Evolutionary conservation across 73 alveolate genomes (phyloP).

Genomic region (Paramecium tetraurelia): DNA sequence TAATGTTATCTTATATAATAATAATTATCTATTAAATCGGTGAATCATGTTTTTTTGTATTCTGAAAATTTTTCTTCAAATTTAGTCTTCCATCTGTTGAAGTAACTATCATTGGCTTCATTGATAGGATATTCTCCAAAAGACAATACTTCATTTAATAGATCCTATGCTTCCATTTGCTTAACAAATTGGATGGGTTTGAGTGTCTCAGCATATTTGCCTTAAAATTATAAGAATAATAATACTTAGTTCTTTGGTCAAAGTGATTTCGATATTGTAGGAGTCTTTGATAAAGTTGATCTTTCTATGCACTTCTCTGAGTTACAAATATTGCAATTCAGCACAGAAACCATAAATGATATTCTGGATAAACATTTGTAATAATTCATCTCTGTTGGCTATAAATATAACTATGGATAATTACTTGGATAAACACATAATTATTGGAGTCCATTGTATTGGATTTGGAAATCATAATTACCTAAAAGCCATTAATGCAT

Average conservation of each 20-base stretch:
- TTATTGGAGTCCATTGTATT: neutral
- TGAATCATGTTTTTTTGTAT: neutral
- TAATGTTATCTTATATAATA: neutral
- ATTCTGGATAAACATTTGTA: neutral
- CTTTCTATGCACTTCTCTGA: neutral
- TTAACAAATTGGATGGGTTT: neutral
- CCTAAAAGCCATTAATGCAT: neutral
- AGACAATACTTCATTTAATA: neutral
- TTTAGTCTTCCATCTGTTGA: neutral
- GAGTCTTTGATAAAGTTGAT: slow-evolving; percentile 21
- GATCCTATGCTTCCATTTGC: neutral
- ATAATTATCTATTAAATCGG: neutral
- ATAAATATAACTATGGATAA: neutral
- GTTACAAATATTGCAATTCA: neutral
- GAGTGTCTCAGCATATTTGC: slow-evolving; percentile 4
- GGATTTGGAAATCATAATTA: neutral
- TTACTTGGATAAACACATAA: slow-evolving; percentile 16
- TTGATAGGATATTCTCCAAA: neutral
- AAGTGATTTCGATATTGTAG: neutral
- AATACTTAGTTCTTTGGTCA: neutral
- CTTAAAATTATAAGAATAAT: neutral
- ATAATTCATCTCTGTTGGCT: neutral
- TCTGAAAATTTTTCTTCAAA: neutral
- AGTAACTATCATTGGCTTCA: slow-evolving; percentile 2
- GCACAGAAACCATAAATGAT: neutral